Evolutionary conservation across 2,329 filamentous ascomycete species (phyloP), one percentile per base, ranked within the genome.

Genomic region (Aspergillus alliaceus): DNA sequence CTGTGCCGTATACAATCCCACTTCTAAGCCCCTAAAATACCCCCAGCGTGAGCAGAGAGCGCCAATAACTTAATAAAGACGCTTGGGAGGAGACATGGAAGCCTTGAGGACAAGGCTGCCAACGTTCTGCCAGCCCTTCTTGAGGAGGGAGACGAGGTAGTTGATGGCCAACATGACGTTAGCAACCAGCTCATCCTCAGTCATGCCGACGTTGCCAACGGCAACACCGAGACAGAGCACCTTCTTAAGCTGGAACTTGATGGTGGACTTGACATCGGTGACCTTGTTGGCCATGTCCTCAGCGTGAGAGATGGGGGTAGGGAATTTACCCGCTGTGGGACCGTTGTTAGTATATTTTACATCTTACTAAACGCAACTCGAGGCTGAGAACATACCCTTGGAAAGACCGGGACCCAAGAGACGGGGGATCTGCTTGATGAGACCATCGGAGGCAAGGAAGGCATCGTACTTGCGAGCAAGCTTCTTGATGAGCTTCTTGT

Each of bases 401-500:
- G 92, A 96, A 66, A 97, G 90, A 92, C 93, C 93, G 72, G 93
- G 95, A 80, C 95, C 95, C 79, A 99, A 84, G 80, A 99, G 92
- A 97, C 95, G 95, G 73, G 95, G 95, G 75, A 99, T 98, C 86
- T 97, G 93, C 90, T 96, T 97, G 89, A 99, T 97, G 77, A 99
- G 84, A 76, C 90, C 84, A 78, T 99, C 95, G 78, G 93, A 98
- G 79, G 95, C 90, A 78, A 99, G 83, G 84, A 99, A 99, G 72
- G 95, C 95, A 82, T 99, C 95, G 89, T 99, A 98, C 87, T 99
- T 99, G 88, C 93, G 92, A 66, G 95, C 95, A 69, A 99, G 90
- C 90, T 99, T 99, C 92, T 99, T 99, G 89, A 99, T 97, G 76
- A 98, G 89, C 90, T 99, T 99, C 91, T 99, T 98, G 91, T 99